phyloP scores from a whole-genome alignment of 306 rosid species.

The Biancaea sappan region DNA sequence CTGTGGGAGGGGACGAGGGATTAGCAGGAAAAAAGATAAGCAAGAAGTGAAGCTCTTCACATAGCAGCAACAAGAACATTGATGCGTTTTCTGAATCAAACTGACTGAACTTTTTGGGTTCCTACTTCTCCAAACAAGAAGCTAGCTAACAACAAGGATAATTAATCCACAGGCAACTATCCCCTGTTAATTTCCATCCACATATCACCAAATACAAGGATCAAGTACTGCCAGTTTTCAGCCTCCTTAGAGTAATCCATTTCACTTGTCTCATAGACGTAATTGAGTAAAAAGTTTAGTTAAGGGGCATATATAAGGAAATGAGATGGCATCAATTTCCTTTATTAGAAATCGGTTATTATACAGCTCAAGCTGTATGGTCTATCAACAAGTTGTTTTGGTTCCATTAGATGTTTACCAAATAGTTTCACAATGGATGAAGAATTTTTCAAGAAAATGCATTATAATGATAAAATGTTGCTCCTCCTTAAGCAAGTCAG shows the following conservation, averaged over 20 bases:
- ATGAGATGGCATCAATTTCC: background rate
- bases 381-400: background rate
- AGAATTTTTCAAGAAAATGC: conserved; percentile 16
- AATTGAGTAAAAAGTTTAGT: too few relatives aligned
- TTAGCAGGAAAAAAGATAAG: background rate
- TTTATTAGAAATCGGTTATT: background rate
- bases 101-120: background rate
- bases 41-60: background rate
- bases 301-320: background rate
- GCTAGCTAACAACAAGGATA: background rate
- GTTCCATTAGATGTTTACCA: conserved; percentile 2
- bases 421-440: background rate
- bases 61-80: conserved; percentile 1
- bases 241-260: background rate
- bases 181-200: background rate
- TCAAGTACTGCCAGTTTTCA: background rate
- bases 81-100: conserved; percentile 6
- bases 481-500: background rate
- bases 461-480: conserved; percentile 15
- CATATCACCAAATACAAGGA: background rate
- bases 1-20: background rate
- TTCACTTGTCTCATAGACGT: background rate
- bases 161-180: background rate
- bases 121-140: background rate
- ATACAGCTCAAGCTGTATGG: background rate